These are phyloP conservation scores for Protomyces macrosporus DNA, from an alignment of 1,139 yeast genomes.

Conservation along the genomic window DNA sequence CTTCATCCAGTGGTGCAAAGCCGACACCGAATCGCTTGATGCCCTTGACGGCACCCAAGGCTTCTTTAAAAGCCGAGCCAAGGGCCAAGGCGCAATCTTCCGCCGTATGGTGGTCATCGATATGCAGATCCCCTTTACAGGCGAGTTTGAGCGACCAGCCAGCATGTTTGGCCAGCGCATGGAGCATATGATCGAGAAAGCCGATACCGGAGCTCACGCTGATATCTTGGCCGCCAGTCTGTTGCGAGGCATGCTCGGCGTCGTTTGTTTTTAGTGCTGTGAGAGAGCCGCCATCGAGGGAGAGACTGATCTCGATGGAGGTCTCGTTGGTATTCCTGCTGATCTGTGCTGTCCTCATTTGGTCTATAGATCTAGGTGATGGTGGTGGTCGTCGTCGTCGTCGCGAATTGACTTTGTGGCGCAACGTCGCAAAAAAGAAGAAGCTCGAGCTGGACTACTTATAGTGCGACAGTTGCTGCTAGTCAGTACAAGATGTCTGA, in stretches of 20 bases:
- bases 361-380: too few species aligned
- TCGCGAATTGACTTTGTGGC: too few species aligned
- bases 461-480: too few species aligned
- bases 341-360: slow-evolving; percentile 5
- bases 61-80: slow-evolving; percentile 83
- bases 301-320: slow-evolving; percentile 76
- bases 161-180: slow-evolving; percentile 90
- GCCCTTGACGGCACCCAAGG: slow-evolving; percentile 83
- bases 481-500: background rate
- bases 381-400: too few species aligned
- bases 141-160: slow-evolving; percentile 92
- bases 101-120: slow-evolving; percentile 94
- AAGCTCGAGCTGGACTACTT: too few species aligned
- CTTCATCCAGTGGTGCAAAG: slow-evolving; percentile 86
- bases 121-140: slow-evolving; percentile 89
- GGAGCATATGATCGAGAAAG: slow-evolving; percentile 93
- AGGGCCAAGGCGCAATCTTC: slow-evolving; percentile 93
- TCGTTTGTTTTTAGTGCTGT: slow-evolving; percentile 45
- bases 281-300: slow-evolving; percentile 77
- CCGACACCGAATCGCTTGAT: slow-evolving; percentile 91
- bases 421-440: too few species aligned
- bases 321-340: slow-evolving; percentile 81
- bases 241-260: slow-evolving; percentile 56
- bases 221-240: slow-evolving; percentile 62
- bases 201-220: slow-evolving; percentile 88